Base-by-base conservation (phyloP, 2,329 filamentous ascomycete genomes). In the Hypoxylon sp. region DNA sequence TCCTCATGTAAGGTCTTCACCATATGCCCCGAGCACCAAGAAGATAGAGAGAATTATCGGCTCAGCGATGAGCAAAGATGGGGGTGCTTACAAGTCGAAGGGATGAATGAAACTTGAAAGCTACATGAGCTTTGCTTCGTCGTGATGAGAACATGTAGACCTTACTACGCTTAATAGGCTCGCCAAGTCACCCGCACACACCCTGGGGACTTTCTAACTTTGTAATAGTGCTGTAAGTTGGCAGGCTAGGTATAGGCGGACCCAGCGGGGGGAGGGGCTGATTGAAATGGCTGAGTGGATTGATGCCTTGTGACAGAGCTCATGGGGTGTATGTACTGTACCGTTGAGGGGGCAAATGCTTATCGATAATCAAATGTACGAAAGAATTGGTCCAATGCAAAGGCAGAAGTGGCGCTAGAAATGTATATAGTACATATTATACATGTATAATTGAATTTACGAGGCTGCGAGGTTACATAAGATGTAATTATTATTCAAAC, bases 131-230 rank as follows among this genome's bases (percentile, higher is more conserved):
- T 22, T 48, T 37, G 19, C 14, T 37, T 53, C 26, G n/a, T 33
- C n/a, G 29, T 54, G 24, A 51, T 61, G 52, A 59, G 14, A 58
- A 52, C 52, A 63, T 58, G 55, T 51, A 19, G 24, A 37, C 17
- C 46, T 44, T 8, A 24, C 29, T 57, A 44, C 8, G 47, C 3
- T 13, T 31, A 55, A 39, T 22, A 44, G 14, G 35, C 35, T 39
- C 13, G 57, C 60, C 66, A 68, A 57, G 73, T 74, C 70, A 73
- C 53, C 60, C 24, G 71, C 29, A 67, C 63, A 63, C 53, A 51
- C 60, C 61, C 58, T 37, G 53, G 66, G 29, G 11, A 22, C 19
- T 13, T 50, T 33, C 33, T 50, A 39, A 37, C 22, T 33, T 48
- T 17, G 44, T 17, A 42, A 19, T 62, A 54, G 58, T 57, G 50